phyloP scores from a whole-genome alignment of 371 early-diverging fungal genomes.

The Parasitella parasitica region DNA sequence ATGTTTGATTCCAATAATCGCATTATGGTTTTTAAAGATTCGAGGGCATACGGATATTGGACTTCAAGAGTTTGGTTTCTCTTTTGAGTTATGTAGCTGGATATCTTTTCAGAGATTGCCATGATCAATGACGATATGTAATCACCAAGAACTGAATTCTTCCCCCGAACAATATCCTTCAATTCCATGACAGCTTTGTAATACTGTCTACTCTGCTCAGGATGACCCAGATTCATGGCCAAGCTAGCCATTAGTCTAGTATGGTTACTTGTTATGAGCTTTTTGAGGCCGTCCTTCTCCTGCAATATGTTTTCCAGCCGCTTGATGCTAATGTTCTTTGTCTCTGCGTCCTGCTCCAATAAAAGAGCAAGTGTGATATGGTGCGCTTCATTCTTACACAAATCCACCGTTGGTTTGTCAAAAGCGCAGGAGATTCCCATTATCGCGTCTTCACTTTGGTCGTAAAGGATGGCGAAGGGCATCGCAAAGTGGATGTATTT shows the following conservation, averaged over 20 bases:
- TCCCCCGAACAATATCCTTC: neutral
- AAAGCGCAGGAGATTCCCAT: neutral
- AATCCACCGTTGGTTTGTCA: neutral
- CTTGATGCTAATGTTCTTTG: neutral
- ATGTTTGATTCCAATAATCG: neutral
- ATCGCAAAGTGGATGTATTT: neutral
- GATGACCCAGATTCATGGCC: conserved; percentile 2
- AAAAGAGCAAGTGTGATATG: neutral
- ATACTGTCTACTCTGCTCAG: neutral
- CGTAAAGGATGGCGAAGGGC: conserved; percentile 3
- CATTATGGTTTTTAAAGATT: conserved; percentile 9
- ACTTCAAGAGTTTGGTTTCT: neutral
- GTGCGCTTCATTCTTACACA: neutral
- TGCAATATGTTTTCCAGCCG: neutral
- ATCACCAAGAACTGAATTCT: neutral
- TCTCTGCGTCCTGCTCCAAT: neutral
- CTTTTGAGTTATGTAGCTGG: conserved; percentile 8
- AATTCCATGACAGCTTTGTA: neutral
- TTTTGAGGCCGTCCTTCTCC: neutral
- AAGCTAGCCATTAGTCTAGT: conserved; percentile 5
- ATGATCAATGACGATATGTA: conserved; percentile 6
- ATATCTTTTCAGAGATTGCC: conserved; percentile 7
- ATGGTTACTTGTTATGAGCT: neutral
- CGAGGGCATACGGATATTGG: conserved; percentile 6
- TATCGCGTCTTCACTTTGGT: neutral